phyloP scores from a whole-genome alignment of 768 basidiomycete species.

The Piloderma croceum region DNA sequence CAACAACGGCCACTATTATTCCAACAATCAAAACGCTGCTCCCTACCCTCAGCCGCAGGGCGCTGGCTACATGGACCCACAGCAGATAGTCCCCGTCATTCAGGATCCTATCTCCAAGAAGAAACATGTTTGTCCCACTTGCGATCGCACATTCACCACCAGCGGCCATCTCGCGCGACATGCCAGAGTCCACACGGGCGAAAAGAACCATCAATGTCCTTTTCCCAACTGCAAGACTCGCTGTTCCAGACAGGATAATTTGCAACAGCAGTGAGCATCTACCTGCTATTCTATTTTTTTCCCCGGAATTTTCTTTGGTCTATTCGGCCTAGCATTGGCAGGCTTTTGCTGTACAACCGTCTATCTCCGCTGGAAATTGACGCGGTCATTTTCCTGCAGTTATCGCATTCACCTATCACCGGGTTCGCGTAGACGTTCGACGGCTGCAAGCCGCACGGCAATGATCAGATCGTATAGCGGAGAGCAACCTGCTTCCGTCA shows the following conservation, averaged over 20 bases:
- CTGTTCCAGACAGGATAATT: constrained; percentile 86
- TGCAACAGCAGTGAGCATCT: constrained; percentile 22
- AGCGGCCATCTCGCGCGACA: constrained; percentile 87
- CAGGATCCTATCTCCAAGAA: no score
- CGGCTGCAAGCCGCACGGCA: constrained; percentile 49
- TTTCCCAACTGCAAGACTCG: constrained; percentile 93
- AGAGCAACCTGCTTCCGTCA: constrained; percentile 16
- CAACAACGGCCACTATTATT: no score
- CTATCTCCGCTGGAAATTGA: no score
- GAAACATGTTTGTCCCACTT: constrained; percentile 59
- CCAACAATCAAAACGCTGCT: no score
- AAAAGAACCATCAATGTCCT: constrained; percentile 88
- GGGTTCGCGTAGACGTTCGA: constrained; percentile 63
- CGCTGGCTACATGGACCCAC: no score
- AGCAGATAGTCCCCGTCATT: no score
- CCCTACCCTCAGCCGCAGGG: no score
- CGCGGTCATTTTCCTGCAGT: constrained; percentile 39
- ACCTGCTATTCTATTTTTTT: background rate
- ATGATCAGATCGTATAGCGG: constrained; percentile 37
- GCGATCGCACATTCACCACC: constrained; percentile 79
- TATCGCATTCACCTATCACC: constrained; percentile 81
- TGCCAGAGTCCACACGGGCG: constrained; percentile 86
- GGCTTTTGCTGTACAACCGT: no score
- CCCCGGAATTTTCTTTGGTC: no score
- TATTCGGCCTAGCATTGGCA: no score